Evolutionary conservation across 192 early-diverging fungal species (phyloP).

Genomic region (Coemansia javaensis): DNA sequence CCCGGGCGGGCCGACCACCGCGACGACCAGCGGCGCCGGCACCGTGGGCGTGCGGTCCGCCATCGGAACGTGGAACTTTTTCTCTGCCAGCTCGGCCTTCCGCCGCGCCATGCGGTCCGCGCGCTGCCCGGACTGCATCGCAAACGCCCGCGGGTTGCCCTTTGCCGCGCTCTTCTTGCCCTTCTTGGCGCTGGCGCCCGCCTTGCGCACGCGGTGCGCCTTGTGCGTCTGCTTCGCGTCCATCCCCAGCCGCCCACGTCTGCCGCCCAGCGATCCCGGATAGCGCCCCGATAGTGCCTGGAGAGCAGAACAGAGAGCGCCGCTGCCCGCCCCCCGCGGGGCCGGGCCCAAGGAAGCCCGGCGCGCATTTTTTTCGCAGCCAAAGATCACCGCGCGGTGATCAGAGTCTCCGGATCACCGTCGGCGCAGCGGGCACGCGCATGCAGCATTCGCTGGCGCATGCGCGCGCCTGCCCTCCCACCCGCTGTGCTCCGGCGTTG

Average conservation of each 20-base stretch:
- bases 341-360: no score
- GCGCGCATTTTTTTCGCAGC: no score
- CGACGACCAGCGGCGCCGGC: conserved; percentile 88
- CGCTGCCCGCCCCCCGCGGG: no score
- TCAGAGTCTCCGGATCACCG: no score
- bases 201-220: conserved; percentile 73
- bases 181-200: conserved; percentile 82
- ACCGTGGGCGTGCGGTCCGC: conserved; percentile 89
- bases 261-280: no score
- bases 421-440: no score
- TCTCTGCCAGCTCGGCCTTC: conserved; percentile 81
- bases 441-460: no score
- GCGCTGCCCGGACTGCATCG: conserved; percentile 63
- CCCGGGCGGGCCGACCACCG: conserved; percentile 91
- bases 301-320: no score
- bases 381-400: no score
- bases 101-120: conserved; percentile 77
- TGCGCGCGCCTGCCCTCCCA: background rate
- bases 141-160: conserved; percentile 63
- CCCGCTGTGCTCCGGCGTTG: background rate
- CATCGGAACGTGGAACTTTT: conserved; percentile 91
- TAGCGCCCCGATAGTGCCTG: no score
- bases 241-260: conserved; percentile 22
- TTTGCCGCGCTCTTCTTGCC: conserved; percentile 67
- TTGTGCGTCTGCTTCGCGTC: conserved; percentile 67